phyloP scores from a whole-genome alignment of 2,329 filamentous ascomycete species.

The Tothia fuscella region DNA sequence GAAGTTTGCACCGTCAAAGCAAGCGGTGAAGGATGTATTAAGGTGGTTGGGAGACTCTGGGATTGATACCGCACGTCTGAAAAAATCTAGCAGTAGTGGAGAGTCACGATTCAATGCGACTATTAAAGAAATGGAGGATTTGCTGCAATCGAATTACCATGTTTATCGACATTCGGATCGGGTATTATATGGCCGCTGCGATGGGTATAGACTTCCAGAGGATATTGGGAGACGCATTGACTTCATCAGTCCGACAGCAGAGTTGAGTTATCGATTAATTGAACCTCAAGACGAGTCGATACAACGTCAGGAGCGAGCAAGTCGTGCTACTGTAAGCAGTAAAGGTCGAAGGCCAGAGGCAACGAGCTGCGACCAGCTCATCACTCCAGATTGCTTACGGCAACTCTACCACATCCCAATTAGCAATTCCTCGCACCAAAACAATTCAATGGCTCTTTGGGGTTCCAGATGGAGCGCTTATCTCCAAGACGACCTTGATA shows the following conservation, averaged over 20 bases:
- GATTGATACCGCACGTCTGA: background rate
- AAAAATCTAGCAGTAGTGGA: background rate
- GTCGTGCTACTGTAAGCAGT: too few relatives aligned
- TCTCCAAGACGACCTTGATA: constrained; percentile 36
- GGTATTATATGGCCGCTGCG: background rate
- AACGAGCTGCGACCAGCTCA: too few relatives aligned
- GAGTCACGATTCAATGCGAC: background rate
- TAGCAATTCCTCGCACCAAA: too few relatives aligned
- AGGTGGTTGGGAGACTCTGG: background rate
- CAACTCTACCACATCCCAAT: too few relatives aligned
- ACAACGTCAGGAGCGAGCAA: too few relatives aligned
- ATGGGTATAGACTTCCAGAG: constrained; percentile 49
- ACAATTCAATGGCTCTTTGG: too few relatives aligned
- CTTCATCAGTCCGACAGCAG: constrained; percentile 55
- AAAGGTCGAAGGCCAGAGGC: too few relatives aligned
- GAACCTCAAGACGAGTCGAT: too few relatives aligned
- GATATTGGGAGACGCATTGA: constrained; percentile 43
- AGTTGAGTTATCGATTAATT: too few relatives aligned
- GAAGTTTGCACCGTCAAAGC: background rate
- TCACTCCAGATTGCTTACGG: too few relatives aligned
- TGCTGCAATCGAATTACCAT: background rate
- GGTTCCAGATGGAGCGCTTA: too few relatives aligned
- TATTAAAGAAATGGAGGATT: background rate
- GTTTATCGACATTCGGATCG: background rate
- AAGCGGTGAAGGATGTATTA: background rate